A percentile compares a stretch with the other conserved stretches of the same genome.
These are phyloP conservation scores for Elaeis guineensis DNA, from an alignment of 176 grass and related monocot species.

Conservation along the genomic window DNA sequence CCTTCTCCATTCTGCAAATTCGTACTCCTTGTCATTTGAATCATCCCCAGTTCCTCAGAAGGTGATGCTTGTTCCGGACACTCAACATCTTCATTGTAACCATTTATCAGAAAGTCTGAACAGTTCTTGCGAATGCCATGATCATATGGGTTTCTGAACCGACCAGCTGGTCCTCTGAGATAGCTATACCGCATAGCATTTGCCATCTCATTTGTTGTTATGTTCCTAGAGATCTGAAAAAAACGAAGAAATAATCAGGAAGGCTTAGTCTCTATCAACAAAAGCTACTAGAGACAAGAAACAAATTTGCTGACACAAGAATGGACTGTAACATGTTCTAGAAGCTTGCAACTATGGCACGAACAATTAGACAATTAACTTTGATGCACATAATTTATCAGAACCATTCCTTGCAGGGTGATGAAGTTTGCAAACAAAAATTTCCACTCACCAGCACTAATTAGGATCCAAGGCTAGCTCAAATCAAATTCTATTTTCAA, in stretches of 20 bases:
- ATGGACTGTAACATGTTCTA: no score
- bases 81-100: slow-evolving; percentile 74
- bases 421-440: no score
- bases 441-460: no score
- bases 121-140: slow-evolving; percentile 83
- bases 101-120: slow-evolving; percentile 75
- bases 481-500: no score
- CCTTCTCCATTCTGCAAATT: slow-evolving; percentile 40
- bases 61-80: slow-evolving; percentile 14
- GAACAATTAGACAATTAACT: no score
- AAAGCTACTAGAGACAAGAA: no score
- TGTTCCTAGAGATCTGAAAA: slow-evolving; percentile 76
- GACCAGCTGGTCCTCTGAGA: slow-evolving; percentile 81
- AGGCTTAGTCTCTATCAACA: no score
- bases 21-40: slow-evolving; percentile 48
- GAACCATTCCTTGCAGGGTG: no score
- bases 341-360: no score
- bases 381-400: no score
- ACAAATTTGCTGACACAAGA: no score
- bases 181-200: slow-evolving; percentile 84
- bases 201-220: slow-evolving; percentile 96
- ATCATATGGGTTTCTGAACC: slow-evolving; percentile 84
- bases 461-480: no score
- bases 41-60: slow-evolving; percentile 59
- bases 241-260: slow-evolving; percentile 2